Base-by-base conservation (phyloP, 2,329 filamentous ascomycete genomes). In the Colletotrichum lini region DNA sequence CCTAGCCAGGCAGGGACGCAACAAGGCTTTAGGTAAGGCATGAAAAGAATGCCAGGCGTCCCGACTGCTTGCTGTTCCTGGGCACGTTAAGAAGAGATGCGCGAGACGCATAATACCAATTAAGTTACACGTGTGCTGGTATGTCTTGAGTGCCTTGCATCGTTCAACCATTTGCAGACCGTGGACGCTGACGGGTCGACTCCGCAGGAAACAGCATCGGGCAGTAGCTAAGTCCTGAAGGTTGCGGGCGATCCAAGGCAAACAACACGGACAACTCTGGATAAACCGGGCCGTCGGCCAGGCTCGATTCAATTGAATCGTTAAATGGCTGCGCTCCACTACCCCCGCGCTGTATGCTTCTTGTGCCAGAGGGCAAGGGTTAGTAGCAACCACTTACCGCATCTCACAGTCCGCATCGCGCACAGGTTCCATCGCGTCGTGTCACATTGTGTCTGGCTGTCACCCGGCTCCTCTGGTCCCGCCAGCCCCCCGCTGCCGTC, bases 361-460 rank as follows among this genome's bases (percentile, higher is more conserved):
- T 21, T 8, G 42, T 35, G 18, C 2, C 4, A 21, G 38, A 35
- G 15, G 13, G 3, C 21, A 18, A 21, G 30, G 30, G n/a, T 49
- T 18, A 35, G 23, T 38, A 54, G 30, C 52, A 45, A 62, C 52
- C n/a, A 21, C 45, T 45, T 62, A 30, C 59, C 59, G 59, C 47
- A 52, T 40, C 59, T 62, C 21, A 50, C 35, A 15, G 40, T 40
- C 47, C n/a, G 9, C 13, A 52, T 26, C 23, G 42, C n/a, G 44
- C 40, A 44, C 21, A 21, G 54, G 59, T n/a, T n/a, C n/a, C 13
- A 23, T 49, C 67, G 63, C 60, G 62, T 65, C 67, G 63, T 67
- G 62, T 65, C 66, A 40, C 40, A 38, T 54, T 35, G 49, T 70
- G 67, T 67, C 67, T 61, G 54, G 67, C 50, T 54, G 50, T 42